Evolutionary conservation across 257 asterid species (phyloP), one percentile per base, ranked within the genome.

Genomic region (Verbascum thapsus): DNA sequence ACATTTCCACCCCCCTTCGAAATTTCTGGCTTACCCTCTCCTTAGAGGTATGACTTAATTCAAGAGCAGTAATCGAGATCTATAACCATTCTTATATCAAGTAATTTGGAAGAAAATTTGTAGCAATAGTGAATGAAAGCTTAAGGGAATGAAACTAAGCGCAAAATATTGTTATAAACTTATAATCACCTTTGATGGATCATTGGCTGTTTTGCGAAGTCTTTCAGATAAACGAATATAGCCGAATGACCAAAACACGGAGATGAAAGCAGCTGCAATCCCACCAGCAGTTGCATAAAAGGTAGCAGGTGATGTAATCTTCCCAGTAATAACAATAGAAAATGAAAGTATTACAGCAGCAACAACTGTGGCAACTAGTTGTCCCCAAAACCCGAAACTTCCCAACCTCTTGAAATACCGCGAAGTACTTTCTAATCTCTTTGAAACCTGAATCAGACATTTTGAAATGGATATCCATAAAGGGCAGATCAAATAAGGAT

Each of bases 221-320:
- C 57, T 90, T 20, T 90, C 95, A 61, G 99, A 72, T 74, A 94
- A 79, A 43, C 94, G 87, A 60, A 94, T 73, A 64, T 90, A 90
- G 66, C 99, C 98, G 9, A 94, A 94, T 34, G 99, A 88, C 98
- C 98, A 94, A 67, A 94, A 94, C 42, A 90, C 95, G 8, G 99
- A 90, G 67, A 94, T 63, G 47, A 94, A 90, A 12, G 91, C 98
- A 48, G 98, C 99, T 37, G 86, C 95, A 76, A 90, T 88, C 32
- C 98, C 94, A 20, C 85, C 99, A 23, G 94, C 94, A 47, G 96
- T 94, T 11, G 98, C 70, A 66, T 90, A 94, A 71, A 94, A 87
- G 13, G 99, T 90, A 66, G 78, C 84, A 18, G 96, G 96, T 0
- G 99, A 87, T 3, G 99, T 83, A 53, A 89, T 75, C 76, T 80